Percentiles rank a stretch among this genome's conserved stretches.
These are phyloP conservation scores for Chlamydomonas schloesseri DNA, from an alignment of 139 green algal species.

Conservation along the genomic window DNA sequence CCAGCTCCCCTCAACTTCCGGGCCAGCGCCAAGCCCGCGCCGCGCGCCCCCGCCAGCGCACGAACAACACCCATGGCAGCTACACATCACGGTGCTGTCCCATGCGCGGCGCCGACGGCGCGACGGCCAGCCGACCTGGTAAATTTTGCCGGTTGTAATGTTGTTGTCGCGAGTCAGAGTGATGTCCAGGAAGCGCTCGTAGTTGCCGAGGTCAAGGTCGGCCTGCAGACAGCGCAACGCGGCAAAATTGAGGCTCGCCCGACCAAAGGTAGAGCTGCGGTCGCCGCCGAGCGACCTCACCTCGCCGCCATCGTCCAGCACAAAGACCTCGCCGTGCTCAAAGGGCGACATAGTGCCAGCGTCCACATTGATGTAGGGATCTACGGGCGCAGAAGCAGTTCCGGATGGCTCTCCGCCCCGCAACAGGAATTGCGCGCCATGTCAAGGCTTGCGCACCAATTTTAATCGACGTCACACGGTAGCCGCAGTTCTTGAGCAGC, in stretches of 20 bases:
- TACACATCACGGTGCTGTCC: too few species aligned
- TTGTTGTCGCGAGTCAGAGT: slow-evolving; percentile 97
- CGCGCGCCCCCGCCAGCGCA: too few species aligned
- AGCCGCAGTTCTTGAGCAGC: slow-evolving; percentile 93
- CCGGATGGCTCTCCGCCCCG: background rate
- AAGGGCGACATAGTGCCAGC: slow-evolving; percentile 99
- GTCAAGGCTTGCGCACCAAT: slow-evolving; percentile 80
- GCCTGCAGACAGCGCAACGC: slow-evolving; percentile 60
- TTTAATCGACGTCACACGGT: slow-evolving; percentile 96
- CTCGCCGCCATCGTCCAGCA: slow-evolving; percentile 98
- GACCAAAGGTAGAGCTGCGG: too few species aligned
- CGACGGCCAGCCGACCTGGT: slow-evolving; percentile 66
- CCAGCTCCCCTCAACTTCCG: too few species aligned
- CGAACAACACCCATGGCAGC: too few species aligned
- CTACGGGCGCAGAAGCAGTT: slow-evolving; percentile 60
- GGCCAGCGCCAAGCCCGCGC: too few species aligned
- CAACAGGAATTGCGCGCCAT: background rate
- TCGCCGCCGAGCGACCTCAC: slow-evolving; percentile 52
- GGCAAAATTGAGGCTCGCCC: too few species aligned
- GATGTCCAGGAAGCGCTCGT: slow-evolving; percentile 98
- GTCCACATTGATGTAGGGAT: slow-evolving; percentile 99
- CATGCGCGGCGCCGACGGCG: too few species aligned
- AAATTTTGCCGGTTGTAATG: slow-evolving; percentile 98
- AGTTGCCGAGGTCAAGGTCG: slow-evolving; percentile 99
- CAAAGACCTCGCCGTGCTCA: slow-evolving; percentile 99